These are phyloP conservation scores for Trametes sanguinea DNA, from an alignment of 768 basidiomycete genomes.

Conservation along the genomic window DNA sequence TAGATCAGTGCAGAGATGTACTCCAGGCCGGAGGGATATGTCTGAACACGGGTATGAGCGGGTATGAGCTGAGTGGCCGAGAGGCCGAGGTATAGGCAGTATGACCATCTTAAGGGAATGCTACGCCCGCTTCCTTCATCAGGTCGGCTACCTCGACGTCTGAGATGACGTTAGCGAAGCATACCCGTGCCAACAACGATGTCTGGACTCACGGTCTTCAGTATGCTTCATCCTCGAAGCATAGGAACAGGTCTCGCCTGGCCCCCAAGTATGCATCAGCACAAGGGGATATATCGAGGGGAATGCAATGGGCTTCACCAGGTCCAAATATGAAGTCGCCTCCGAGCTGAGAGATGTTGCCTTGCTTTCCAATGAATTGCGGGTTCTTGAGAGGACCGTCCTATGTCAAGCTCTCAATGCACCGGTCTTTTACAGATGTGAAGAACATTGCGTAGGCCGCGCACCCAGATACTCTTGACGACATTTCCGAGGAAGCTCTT, in stretches of 20 bases:
- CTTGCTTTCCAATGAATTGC: conserved; percentile 57
- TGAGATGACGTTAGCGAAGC: background rate
- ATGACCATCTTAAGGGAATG: conserved; percentile 24
- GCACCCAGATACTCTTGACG: conserved; percentile 48
- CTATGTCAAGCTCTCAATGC: conserved; percentile 1
- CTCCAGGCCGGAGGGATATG: background rate
- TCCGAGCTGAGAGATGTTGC: conserved; percentile 61
- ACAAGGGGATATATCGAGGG: background rate
- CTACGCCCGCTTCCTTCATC: conserved; percentile 46
- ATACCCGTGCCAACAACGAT: too few relatives aligned
- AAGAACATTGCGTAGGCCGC: background rate
- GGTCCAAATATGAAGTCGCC: conserved; percentile 66
- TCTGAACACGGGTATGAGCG: background rate
- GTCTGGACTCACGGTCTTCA: conserved; percentile 46
- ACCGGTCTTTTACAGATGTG: too few relatives aligned
- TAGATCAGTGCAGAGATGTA: background rate
- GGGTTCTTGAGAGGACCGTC: conserved; percentile 41
- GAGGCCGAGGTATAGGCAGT: background rate
- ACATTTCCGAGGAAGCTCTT: conserved; percentile 34
- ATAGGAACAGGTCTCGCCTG: conserved; percentile 50
- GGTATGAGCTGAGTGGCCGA: background rate
- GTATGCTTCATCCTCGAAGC: conserved; percentile 62
- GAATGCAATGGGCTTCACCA: conserved; percentile 38
- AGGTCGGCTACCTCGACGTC: conserved; percentile 53
- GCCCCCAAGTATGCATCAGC: background rate